Evolutionary conservation across 179 eudicot species (phyloP).

Genomic region (Patellifolia procumbens): DNA sequence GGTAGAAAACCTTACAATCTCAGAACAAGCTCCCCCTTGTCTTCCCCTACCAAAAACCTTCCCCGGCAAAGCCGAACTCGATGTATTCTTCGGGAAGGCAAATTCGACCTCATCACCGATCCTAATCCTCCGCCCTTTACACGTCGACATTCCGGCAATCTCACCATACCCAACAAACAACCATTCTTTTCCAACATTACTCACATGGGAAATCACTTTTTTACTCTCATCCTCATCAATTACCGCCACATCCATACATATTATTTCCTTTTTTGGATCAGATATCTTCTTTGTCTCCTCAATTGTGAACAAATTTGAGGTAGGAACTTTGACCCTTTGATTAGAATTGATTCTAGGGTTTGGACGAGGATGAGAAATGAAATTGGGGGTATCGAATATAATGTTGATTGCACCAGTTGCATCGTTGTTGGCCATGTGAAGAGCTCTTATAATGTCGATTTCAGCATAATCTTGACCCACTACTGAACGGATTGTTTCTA

Average conservation of each 20-base stretch:
- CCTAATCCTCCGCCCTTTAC: conserved; percentile 74
- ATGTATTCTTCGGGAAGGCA: conserved; percentile 53
- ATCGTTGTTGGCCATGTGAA: conserved; percentile 88
- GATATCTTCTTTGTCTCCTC: conserved; percentile 21
- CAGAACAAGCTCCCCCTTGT: conserved; percentile 52
- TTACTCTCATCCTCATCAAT: conserved; percentile 22
- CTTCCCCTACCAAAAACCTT: conserved; percentile 70
- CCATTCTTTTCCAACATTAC: conserved; percentile 57
- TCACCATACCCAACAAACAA: conserved; percentile 77
- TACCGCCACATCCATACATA: conserved; percentile 8
- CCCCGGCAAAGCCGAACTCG: conserved; percentile 40
- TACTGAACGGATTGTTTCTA: conserved; percentile 64
- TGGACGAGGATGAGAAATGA: conserved; percentile 36
- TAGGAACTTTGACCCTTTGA: conserved; percentile 20
- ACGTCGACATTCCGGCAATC: conserved; percentile 74
- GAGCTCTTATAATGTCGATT: conserved; percentile 90
- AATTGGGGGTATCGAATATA: conserved; percentile 75
- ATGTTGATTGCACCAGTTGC: conserved; percentile 91
- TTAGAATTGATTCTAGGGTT: conserved; percentile 34
- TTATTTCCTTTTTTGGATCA: conserved; percentile 7
- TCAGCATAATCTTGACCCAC: conserved; percentile 74
- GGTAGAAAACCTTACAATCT: conserved; percentile 90
- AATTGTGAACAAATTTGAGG: conserved; percentile 20
- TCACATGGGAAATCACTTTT: conserved; percentile 15
- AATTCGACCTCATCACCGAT: conserved; percentile 74